phyloP scores from a whole-genome alignment of 108 stramenopile genomes.

The Cyclostephanos tholiformis region DNA sequence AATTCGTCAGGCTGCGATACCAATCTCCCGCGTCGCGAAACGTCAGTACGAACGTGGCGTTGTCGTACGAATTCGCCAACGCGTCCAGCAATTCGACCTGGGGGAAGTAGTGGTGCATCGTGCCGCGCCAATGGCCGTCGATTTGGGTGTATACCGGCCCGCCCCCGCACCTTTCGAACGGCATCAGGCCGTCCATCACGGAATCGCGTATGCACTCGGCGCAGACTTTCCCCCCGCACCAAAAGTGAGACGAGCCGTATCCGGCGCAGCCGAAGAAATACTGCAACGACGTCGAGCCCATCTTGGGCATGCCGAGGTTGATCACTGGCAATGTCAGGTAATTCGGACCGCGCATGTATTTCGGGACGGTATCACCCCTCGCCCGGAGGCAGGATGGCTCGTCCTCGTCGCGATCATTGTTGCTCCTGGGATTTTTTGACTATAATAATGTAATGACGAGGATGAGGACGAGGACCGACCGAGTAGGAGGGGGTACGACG shows the following conservation, averaged over 20 bases:
- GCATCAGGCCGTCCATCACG: conserved; percentile 8
- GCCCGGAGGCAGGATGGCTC: background rate
- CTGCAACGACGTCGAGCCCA: background rate
- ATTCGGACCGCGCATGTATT: too few relatives aligned
- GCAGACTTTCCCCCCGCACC: conserved; percentile 27
- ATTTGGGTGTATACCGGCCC: background rate
- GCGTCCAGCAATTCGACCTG: conserved; percentile 23
- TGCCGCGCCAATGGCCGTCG: background rate
- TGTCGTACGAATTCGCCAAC: conserved; percentile 9
- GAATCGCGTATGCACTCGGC: conserved; percentile 31
- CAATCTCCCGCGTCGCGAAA: conserved; percentile 33
- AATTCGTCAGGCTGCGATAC: conserved; percentile 24
- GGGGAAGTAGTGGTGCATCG: background rate
- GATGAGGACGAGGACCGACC: too few relatives aligned
- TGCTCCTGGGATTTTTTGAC: too few relatives aligned
- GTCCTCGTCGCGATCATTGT: background rate
- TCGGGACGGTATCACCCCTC: too few relatives aligned
- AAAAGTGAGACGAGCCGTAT: conserved; percentile 26
- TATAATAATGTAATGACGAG: too few relatives aligned
- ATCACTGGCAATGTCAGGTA: background rate
- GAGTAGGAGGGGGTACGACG: too few relatives aligned
- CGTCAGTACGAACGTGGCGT: conserved; percentile 33
- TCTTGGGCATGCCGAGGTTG: background rate
- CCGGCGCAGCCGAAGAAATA: conserved; percentile 35
- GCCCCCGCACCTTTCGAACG: conserved; percentile 18